Evolutionary conservation across 1,284 basidiomycete species (phyloP), one percentile per base, ranked within the genome.

Genomic region (Mrakiaceae sp.): DNA sequence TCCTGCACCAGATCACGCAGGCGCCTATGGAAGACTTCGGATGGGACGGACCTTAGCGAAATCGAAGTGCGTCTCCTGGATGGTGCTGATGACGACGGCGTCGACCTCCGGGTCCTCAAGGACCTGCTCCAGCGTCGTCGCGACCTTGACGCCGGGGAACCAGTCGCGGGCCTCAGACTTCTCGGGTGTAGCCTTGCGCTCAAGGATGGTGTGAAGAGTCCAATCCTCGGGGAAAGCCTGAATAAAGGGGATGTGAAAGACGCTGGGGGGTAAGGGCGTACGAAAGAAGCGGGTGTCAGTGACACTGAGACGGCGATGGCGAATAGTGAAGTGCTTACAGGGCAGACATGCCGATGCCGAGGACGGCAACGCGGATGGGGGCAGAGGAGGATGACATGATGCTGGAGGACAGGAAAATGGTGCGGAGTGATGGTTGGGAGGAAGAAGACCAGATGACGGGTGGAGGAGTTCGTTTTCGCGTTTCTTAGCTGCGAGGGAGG

Each of bases 221-320:
- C 89, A 91, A 62, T 84, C 75, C 47, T 87, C 79, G 0, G 87
- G 85, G n/a, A 88, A 80, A 3, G 86, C 83, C 60, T 85, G 81
- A 67, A 91, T 78, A 74, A 90, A 87, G 0, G 89, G 89, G 67
- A 85, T 73, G 73, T 92, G 89, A 76, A 91, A 90, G 12, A 85
- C 86, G 60, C 86, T 77, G 42, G 85, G 85, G 11, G 9, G 52
- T 7, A 56, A 7, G 39, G 8, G n/a, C 11, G 27, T 14, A 47
- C 9, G 62, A 39, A 42, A 5, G 11, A 44, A 14, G 46, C 58
- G 4, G 8, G 46, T 12, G 16, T 3, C 27, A 58, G 62, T 12
- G 27, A 27, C 27, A 27, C 27, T 27, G 27, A 27, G 39, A 58
- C 8, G 44, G 39, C 12, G 14, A 43, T 7, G 16, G 27, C 8